phyloP scores from a whole-genome alignment of 139 green algal genomes.

The Pseudopediastrum boryanum region DNA sequence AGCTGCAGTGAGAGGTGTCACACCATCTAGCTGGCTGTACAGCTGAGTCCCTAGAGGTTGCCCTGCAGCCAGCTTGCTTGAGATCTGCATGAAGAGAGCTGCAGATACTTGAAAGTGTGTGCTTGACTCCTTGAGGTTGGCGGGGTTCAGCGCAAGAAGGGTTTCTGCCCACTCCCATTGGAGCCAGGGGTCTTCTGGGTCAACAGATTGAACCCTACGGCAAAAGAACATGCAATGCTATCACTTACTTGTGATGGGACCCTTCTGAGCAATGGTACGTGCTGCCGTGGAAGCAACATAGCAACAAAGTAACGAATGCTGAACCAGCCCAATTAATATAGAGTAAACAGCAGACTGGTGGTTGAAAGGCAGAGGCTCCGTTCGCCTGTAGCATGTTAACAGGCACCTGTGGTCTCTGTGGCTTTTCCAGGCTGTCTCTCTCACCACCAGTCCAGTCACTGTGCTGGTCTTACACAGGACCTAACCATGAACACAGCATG shows the following conservation, averaged over 20 bases:
- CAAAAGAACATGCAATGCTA: not conserved
- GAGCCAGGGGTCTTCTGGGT: conserved; percentile 74
- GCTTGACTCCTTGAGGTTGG: conserved; percentile 6
- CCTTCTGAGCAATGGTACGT: too few relatives aligned
- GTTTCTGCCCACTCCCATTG: conserved; percentile 73
- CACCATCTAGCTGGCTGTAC: not conserved
- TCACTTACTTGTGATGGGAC: not conserved
- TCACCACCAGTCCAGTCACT: too few relatives aligned
- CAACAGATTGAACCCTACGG: conserved; percentile 57
- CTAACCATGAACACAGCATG: too few relatives aligned
- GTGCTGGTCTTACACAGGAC: too few relatives aligned
- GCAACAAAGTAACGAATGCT: not conserved
- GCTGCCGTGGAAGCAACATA: not conserved
- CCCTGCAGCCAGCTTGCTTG: not conserved
- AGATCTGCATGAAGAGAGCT: conserved; percentile 10
- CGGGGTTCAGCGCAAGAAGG: conserved; percentile 34
- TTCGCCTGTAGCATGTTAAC: not conserved
- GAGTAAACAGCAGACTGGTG: not conserved
- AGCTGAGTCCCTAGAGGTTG: not conserved
- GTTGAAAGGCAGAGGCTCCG: not conserved
- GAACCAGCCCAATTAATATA: not conserved
- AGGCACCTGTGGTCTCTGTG: not conserved
- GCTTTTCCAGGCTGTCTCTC: too few relatives aligned
- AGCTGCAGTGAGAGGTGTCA: not conserved
- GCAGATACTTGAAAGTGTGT: conserved; percentile 28